These are phyloP conservation scores for Colletotrichum sp. DNA, from an alignment of 2,329 filamentous ascomycete genomes.

Conservation along the genomic window DNA sequence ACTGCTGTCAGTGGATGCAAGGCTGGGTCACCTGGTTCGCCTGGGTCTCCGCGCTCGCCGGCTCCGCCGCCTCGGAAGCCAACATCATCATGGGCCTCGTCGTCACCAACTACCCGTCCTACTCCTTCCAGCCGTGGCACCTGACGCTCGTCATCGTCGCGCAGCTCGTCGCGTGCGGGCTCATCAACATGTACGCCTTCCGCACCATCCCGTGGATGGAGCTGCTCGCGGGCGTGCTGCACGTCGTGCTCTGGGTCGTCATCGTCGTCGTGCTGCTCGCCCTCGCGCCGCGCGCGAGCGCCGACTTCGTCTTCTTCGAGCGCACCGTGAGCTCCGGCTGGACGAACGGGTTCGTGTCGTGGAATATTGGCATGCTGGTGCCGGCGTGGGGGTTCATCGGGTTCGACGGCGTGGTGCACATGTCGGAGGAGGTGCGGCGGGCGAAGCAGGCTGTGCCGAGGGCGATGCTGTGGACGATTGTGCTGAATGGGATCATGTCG, in stretches of 20 bases:
- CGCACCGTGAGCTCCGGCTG: conserved; percentile 13
- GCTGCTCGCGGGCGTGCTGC: conserved; percentile 11
- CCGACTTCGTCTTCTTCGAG: conserved; percentile 17
- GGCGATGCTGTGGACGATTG: conserved; percentile 22
- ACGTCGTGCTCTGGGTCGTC: conserved; percentile 15
- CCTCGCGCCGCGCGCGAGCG: conserved; percentile 10
- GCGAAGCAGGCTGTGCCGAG: conserved; percentile 19
- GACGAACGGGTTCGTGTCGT: conserved; percentile 22
- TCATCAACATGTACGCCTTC: conserved; percentile 21
- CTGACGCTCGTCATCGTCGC: conserved; percentile 17
- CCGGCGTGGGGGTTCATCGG: conserved; percentile 18
- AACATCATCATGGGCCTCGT: conserved; percentile 20
- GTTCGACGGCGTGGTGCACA: conserved; percentile 21
- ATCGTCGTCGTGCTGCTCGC: conserved; percentile 8
- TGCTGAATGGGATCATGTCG: conserved; percentile 42
- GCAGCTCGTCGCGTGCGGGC: conserved; percentile 9
- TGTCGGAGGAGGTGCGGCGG: conserved; percentile 22
- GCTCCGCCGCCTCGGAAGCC: conserved; percentile 12
- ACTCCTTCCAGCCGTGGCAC: conserved; percentile 17
- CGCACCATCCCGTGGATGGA: conserved; percentile 19
- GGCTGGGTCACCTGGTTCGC: conserved; percentile 20
- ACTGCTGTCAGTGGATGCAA: conserved; percentile 8
- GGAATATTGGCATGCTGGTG: conserved; percentile 19
- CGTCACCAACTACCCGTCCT: conserved; percentile 13
- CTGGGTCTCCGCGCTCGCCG: conserved; percentile 17